phyloP scores from a whole-genome alignment of 768 basidiomycete species.

The Cyclocybe cylindracea region DNA sequence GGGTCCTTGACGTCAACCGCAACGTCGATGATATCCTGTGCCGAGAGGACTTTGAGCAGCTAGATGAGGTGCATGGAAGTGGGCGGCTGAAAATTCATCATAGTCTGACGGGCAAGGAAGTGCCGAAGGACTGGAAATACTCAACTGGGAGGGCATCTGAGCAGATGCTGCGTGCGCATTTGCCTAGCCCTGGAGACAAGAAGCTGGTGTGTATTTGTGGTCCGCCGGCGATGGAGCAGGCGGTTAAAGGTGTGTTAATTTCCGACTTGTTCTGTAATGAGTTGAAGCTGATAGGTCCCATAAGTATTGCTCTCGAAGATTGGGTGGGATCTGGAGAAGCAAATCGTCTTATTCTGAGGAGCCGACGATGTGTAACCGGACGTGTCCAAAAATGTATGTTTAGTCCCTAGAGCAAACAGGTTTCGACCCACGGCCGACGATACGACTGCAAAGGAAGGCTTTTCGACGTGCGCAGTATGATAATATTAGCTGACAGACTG shows the following conservation, averaged over 20 bases:
- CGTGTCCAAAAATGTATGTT: too few relatives aligned
- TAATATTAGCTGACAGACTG: constrained; percentile 50
- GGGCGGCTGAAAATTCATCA: constrained; percentile 42
- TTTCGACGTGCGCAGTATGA: constrained; percentile 45
- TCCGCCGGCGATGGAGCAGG: constrained; percentile 31
- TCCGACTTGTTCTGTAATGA: too few relatives aligned
- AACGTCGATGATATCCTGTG: constrained; percentile 51
- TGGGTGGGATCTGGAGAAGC: too few relatives aligned
- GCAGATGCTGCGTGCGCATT: constrained; percentile 35
- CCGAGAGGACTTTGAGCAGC: constrained; percentile 45
- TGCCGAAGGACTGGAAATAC: constrained; percentile 38
- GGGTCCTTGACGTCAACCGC: constrained; percentile 50
- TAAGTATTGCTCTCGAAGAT: too few relatives aligned
- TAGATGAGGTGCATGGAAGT: constrained; percentile 24
- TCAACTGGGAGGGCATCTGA: constrained; percentile 42
- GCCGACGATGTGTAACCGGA: too few relatives aligned
- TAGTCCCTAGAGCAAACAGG: too few relatives aligned
- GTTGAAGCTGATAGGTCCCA: too few relatives aligned
- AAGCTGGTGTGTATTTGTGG: constrained; percentile 51
- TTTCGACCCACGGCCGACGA: too few relatives aligned
- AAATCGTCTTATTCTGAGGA: too few relatives aligned
- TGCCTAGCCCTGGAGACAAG: constrained; percentile 41
- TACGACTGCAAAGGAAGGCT: constrained; percentile 15
- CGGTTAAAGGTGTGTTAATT: constrained; percentile 9
- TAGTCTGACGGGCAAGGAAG: constrained; percentile 35